Evolutionary conservation across 345 rosid genomes (phyloP), one percentile per base, ranked within the genome.

Genomic region (Salix caprea): DNA sequence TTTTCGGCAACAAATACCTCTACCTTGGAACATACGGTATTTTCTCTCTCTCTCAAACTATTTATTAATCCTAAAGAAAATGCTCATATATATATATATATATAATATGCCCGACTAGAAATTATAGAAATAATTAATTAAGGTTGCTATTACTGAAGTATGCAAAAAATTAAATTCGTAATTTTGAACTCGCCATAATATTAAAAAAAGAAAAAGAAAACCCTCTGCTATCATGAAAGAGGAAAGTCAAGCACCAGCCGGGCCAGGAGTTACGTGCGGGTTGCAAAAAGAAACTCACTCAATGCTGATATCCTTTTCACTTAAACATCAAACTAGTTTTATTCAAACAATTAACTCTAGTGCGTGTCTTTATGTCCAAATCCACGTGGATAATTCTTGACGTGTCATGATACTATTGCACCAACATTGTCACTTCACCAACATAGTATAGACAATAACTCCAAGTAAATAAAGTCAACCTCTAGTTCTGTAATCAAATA

Each of bases 11-110:
- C 88, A 91, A 91, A 52, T 91, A 91, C 56, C 91, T 91, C 2
- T 91, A 91, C 71, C 94, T 91, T 23, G 92, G 92, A 44, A 91
- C 94, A 21, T 91, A 86, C 1, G 94, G 94, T 91, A 87, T 58
- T 21, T 1, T 64, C 16, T 5, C 23, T 18, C 16, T 50, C n/a
- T 48, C 32, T 67, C 58, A 2, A 8, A 18, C n/a, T 19, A 2
- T 6, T 4, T 39, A 10, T 42, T 15, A 40, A 61, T 50, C n/a
- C 56, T 50, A 6, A 18, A 50, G 56, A 7, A 50, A 50, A 18
- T 50, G 56, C 18, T 18, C 18, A 50, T 2, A 39, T 39, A 37
- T 71, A 12, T 19, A 32, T 4, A 32, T 32, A 32, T 32, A 2
- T 32, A 0, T 32, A 32, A 32, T 3, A 32, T 4, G 0, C 6